A percentile compares a stretch with the other conserved stretches of the same genome.
Conservation (phyloP, 192 early-diverging fungal genomes). For the Podila verticillata region DNA sequence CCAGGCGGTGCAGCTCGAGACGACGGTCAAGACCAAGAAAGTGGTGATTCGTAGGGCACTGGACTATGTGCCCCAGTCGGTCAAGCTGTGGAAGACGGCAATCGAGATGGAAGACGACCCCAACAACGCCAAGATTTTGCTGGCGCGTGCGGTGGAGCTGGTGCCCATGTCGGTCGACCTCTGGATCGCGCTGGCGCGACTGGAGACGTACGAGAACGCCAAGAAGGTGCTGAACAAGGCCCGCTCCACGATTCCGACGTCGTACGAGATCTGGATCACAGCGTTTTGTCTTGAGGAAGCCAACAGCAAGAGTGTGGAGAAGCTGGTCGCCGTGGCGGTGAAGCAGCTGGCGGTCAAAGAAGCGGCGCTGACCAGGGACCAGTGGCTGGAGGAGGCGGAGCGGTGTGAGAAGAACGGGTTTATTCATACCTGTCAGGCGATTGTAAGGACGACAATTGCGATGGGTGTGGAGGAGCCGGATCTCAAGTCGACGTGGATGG, state of each 20-base stretch:
- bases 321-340: constrained; percentile 79
- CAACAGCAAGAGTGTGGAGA: constrained; percentile 70
- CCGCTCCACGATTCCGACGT: constrained; percentile 81
- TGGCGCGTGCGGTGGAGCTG: constrained; percentile 94
- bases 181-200: constrained; percentile 94
- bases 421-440: constrained; percentile 82
- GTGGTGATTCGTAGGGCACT: constrained; percentile 89
- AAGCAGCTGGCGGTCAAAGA: constrained; percentile 71
- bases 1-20: constrained; percentile 86
- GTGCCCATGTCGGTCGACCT: constrained; percentile 91
- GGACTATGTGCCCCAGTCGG: constrained; percentile 93
- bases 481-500: constrained; percentile 82
- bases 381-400: constrained; percentile 92
- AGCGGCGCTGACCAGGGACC: constrained; percentile 77
- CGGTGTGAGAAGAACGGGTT: constrained; percentile 83
- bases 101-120: constrained; percentile 93
- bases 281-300: constrained; percentile 88
- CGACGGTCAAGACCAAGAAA: constrained; percentile 77
- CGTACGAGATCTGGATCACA: constrained; percentile 95
- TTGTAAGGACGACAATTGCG: constrained; percentile 80
- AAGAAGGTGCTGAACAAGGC: constrained; percentile 93
- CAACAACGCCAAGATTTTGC: constrained; percentile 88
- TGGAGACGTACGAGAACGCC: constrained; percentile 92
- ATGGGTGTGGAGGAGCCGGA: constrained; percentile 85
- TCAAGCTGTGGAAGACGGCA: constrained; percentile 92